Evolutionary conservation across 352 stramenopile genomes (phyloP).

Genomic region (Phytophthora gonapodyides): DNA sequence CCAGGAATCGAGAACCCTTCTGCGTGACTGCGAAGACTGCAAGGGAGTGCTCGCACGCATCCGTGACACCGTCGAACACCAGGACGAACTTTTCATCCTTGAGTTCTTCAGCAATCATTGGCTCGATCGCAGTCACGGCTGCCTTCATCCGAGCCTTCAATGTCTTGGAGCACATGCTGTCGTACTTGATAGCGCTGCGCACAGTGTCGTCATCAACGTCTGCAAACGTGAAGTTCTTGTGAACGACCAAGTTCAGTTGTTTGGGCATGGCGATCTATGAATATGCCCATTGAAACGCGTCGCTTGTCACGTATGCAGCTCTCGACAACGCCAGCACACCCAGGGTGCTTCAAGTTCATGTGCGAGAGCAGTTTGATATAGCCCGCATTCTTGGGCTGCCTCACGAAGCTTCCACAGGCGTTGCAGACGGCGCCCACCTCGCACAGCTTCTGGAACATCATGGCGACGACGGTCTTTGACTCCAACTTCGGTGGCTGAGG

Average conservation of each 20-base stretch:
- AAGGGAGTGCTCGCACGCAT: background rate
- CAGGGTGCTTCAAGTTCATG: background rate
- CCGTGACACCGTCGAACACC: background rate
- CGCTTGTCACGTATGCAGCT: constrained; percentile 6
- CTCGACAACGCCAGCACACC: background rate
- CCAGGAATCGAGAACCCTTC: background rate
- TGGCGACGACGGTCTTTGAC: too few species aligned
- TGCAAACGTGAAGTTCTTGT: background rate
- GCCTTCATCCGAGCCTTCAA: background rate
- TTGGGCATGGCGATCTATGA: background rate
- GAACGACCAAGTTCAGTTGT: background rate
- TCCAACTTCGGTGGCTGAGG: too few species aligned
- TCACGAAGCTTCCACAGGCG: background rate
- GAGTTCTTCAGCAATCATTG: background rate
- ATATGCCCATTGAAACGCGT: constrained; percentile 2
- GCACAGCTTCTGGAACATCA: too few species aligned
- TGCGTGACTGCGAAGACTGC: background rate
- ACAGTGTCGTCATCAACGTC: background rate
- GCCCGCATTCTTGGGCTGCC: background rate
- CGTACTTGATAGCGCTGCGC: background rate
- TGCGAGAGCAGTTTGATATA: constrained; percentile 1
- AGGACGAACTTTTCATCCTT: background rate
- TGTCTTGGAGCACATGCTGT: background rate
- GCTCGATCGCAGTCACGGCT: background rate
- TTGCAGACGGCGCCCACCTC: constrained; percentile 3